phyloP scores from a whole-genome alignment of 148 eudicot genomes.

The Silene uniflora region DNA sequence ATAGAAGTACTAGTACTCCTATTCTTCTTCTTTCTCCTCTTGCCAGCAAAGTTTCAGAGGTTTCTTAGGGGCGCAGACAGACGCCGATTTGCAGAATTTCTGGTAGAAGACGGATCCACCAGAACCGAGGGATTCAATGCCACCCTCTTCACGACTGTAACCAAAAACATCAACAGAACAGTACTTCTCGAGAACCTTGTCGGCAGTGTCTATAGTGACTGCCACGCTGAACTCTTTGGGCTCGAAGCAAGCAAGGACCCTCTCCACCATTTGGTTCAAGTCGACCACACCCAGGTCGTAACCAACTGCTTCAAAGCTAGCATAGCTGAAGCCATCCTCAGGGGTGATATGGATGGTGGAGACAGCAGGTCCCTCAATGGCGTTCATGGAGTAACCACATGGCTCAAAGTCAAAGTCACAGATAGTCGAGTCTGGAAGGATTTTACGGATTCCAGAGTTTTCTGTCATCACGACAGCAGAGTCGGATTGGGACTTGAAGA shows the following conservation, averaged over 20 bases:
- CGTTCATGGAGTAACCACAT: slow-evolving; percentile 90
- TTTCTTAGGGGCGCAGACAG: slow-evolving; percentile 36
- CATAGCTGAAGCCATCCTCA: slow-evolving; percentile 87
- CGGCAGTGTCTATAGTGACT: slow-evolving; percentile 49
- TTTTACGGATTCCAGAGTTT: slow-evolving; percentile 66
- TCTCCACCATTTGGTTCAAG: slow-evolving; percentile 44
- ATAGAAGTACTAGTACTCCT: slow-evolving; percentile 34
- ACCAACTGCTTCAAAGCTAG: slow-evolving; percentile 83
- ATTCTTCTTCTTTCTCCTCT: slow-evolving; percentile 59
- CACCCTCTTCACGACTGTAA: slow-evolving; percentile 43
- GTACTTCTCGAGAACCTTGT: slow-evolving; percentile 29
- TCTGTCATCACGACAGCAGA: slow-evolving; percentile 61
- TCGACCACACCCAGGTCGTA: slow-evolving; percentile 42
- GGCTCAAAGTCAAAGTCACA: slow-evolving; percentile 93
- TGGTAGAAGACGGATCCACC: slow-evolving; percentile 65
- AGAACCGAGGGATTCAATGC: slow-evolving; percentile 46
- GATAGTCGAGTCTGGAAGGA: slow-evolving; percentile 64
- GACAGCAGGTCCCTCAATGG: slow-evolving; percentile 69
- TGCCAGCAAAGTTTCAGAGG: slow-evolving; percentile 54
- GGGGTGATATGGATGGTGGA: slow-evolving; percentile 90
- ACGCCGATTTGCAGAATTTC: slow-evolving; percentile 47
- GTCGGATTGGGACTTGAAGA: slow-evolving; percentile 52
- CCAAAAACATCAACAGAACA: slow-evolving; percentile 40
- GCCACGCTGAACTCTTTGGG: slow-evolving; percentile 74
- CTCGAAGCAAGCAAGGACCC: slow-evolving; percentile 67